Evolutionary conservation across 441 rosid genomes (phyloP), one percentile per base, ranked within the genome.

Genomic region (Bruguiera hainesii): DNA sequence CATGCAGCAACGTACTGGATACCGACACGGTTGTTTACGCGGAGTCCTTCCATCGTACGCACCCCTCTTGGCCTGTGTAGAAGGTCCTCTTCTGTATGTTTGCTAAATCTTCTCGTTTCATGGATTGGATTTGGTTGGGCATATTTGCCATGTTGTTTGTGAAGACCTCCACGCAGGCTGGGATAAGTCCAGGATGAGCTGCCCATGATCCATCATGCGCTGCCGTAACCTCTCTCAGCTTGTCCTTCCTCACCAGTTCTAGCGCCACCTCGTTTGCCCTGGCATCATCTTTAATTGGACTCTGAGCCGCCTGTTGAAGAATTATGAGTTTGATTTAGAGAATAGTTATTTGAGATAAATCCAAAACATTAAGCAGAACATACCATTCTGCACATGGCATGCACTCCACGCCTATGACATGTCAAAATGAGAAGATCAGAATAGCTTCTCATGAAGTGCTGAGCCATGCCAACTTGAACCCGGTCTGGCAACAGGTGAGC

Each of bases 141-240:
- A 73, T 55, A 11, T 76, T 82, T 0, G 92, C 96, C 96, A 89
- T 91, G 77, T 78, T 81, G 65, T 73, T 78, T 60, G 76, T 79
- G 84, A 94, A 89, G 61, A 83, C 81, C 50, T 94, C 93, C 81
- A 79, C 74, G 70, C 94, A 91, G 7, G 70, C 80, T 48, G 88
- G 87, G 81, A 91, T 88, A 5, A 88, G 86, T 35, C 99, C 97
- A 2, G 98, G 98, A 68, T 91, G 98, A n/a, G 99, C 98, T 4
- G 98, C 99, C 99, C 97, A 91, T 25, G 97, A 91, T 42, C 99
- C 99, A 73, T 94, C 98, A 58, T 91, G 97, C 8, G 97, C 98
- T 61, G 97, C 98, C 71, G 61, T 84, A 25, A 78, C 97, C 68
- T 94, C 98, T 74, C 98, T 79, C 25, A 79, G 82, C 81, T 94